phyloP scores from a whole-genome alignment of 2,329 filamentous ascomycete genomes.

The Colletotrichum lupini region DNA sequence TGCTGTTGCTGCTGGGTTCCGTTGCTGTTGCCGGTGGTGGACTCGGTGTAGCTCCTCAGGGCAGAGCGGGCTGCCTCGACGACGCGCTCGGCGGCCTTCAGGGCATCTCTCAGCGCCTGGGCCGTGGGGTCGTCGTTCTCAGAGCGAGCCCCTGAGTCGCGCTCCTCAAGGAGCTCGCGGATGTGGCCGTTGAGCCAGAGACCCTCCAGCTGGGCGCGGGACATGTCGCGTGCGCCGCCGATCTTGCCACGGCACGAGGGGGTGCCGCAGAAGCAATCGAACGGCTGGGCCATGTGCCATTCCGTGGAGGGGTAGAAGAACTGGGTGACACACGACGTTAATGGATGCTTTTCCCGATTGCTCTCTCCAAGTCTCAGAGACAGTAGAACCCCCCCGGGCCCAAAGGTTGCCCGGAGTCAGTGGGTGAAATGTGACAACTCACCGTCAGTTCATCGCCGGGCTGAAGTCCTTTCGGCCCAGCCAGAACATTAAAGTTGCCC shows the following conservation, averaged over 20 bases:
- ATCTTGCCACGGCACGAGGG: constrained; percentile 70
- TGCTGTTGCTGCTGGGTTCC: background rate
- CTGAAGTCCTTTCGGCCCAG: constrained; percentile 65
- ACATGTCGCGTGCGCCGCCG: constrained; percentile 71
- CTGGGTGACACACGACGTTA: constrained; percentile 40
- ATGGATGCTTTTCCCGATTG: background rate
- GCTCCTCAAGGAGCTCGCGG: constrained; percentile 62
- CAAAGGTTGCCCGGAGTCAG: background rate
- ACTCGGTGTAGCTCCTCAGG: constrained; percentile 50
- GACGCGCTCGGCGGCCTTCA: constrained; percentile 59
- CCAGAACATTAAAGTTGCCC: constrained; percentile 65
- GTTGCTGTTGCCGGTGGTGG: constrained; percentile 38
- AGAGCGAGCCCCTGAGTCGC: constrained; percentile 33
- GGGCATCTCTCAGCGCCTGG: constrained; percentile 53
- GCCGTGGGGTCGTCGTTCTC: constrained; percentile 51
- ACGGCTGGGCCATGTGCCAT: constrained; percentile 79
- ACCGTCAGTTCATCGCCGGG: constrained; percentile 70
- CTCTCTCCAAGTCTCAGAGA: background rate
- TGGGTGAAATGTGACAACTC: constrained; percentile 25
- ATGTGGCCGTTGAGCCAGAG: constrained; percentile 74
- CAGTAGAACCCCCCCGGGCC: too few relatives aligned
- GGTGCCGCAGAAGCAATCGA: constrained; percentile 72
- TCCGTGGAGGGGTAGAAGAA: constrained; percentile 84
- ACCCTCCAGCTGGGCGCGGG: constrained; percentile 61
- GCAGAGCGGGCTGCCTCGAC: constrained; percentile 58